These are phyloP conservation scores for Alisma plantagoaquatica DNA, from an alignment of 106 monocot genomes.

Conservation along the genomic window DNA sequence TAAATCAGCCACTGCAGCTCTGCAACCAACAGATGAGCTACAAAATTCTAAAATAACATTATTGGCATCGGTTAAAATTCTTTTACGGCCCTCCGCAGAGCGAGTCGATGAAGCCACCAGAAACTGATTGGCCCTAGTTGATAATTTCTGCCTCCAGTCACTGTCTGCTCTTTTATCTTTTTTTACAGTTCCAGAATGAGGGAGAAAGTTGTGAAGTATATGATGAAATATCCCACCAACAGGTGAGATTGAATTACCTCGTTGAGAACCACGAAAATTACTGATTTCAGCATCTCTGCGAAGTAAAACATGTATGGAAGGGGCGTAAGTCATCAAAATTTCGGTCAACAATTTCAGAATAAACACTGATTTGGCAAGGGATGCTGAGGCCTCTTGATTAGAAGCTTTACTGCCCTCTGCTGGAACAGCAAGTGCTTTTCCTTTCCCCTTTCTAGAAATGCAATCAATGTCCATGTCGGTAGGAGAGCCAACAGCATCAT, in stretches of 20 bases:
- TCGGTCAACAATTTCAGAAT: slow-evolving; percentile 91
- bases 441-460: slow-evolving; percentile 56
- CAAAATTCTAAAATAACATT: slow-evolving; percentile 58
- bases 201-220: slow-evolving; percentile 82
- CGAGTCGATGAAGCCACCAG: slow-evolving; percentile 87
- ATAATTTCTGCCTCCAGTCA: slow-evolving; percentile 94
- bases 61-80: slow-evolving; percentile 75
- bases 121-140: slow-evolving; percentile 84
- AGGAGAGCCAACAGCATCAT: slow-evolving; percentile 17
- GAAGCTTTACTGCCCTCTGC: slow-evolving; percentile 43
- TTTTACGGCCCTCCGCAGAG: slow-evolving; percentile 73
- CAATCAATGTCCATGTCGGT: slow-evolving; percentile 88
- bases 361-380: slow-evolving; percentile 87
- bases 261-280: slow-evolving; percentile 22
- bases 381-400: slow-evolving; percentile 63
- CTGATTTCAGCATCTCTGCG: slow-evolving; percentile 77
- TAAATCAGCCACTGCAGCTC: slow-evolving; percentile 37
- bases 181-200: slow-evolving; percentile 52
- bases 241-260: slow-evolving; percentile 7
- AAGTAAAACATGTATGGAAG: slow-evolving; percentile 79
- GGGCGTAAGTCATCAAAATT: slow-evolving; percentile 79
- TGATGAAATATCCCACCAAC: slow-evolving; percentile 72
- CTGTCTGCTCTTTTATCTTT: slow-evolving; percentile 84
- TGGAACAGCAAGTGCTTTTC: slow-evolving; percentile 61
- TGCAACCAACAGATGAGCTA: slow-evolving; percentile 38